Evolutionary conservation across 2,329 filamentous ascomycete species (phyloP).

Genomic region (Aspergillus fructus): DNA sequence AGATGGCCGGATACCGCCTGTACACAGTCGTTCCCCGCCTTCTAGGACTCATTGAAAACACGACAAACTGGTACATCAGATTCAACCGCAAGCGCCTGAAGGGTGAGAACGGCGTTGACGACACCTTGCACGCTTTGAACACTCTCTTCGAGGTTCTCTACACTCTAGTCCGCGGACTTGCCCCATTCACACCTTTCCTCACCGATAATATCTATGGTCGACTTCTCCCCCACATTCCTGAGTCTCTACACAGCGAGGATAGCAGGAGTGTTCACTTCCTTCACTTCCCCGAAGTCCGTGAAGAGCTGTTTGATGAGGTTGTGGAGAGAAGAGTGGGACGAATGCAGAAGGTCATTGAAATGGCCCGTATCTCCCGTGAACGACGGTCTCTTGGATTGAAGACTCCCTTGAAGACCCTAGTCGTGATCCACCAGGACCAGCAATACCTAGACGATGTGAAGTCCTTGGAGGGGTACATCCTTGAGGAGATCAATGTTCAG

Average conservation of each 20-base stretch:
- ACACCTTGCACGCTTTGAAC: conserved; percentile 88
- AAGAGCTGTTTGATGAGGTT: conserved; percentile 81
- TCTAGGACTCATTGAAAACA: conserved; percentile 82
- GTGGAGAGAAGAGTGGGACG: conserved; percentile 83
- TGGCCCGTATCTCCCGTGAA: conserved; percentile 83
- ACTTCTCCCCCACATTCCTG: conserved; percentile 77
- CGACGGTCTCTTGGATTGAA: conserved; percentile 82
- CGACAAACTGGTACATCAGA: conserved; percentile 98
- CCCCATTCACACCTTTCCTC: conserved; percentile 93
- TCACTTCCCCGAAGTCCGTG: conserved; percentile 80
- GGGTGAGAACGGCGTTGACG: conserved; percentile 80
- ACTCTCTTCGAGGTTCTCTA: conserved; percentile 92
- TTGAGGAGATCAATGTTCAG: conserved; percentile 86
- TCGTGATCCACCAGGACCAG: conserved; percentile 81
- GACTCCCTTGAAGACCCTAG: conserved; percentile 82
- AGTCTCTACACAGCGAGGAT: conserved; percentile 68
- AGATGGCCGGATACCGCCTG: conserved; percentile 78
- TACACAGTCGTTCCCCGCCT: conserved; percentile 91
- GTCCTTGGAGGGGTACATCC: conserved; percentile 83
- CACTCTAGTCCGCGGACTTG: conserved; percentile 81
- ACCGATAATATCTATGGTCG: conserved; percentile 91
- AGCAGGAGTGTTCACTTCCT: conserved; percentile 89
- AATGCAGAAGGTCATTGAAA: conserved; percentile 95
- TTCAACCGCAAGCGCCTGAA: conserved; percentile 91
- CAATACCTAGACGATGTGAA: conserved; percentile 84